Evolutionary conservation across 805 yeast species (phyloP), one percentile per base, ranked within the genome.

Genomic region (Wickerhamiella musiphila): DNA sequence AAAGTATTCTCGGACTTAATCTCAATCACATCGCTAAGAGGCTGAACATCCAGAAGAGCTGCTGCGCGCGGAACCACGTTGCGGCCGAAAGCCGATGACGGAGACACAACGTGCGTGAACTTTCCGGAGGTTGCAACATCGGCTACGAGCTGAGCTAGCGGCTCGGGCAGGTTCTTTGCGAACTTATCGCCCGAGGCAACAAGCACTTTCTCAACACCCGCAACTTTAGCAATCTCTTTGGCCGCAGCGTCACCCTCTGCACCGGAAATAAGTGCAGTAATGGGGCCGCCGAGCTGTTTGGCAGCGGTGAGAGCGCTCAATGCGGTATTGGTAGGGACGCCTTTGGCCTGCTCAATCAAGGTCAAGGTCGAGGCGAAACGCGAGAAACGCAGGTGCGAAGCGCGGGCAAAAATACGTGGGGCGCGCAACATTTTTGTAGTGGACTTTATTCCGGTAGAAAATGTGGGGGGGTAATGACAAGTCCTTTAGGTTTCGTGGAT

Each of bases 31-130:
- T 86, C 96, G 18, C 86, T 71, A 31, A 90, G 58, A 18, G 94
- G 95, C 58, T 86, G 95, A 15, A 69, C 66, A 48, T 86, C 93
- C 31, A 86, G 58, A 35, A 77, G 48, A 1, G 94, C 94, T 21
- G 81, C 93, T 15, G 78, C 64, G 42, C 96, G 66, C 24, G 98
- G 96, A 29, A 90, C 58, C 20, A 84, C 58, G 38, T 76, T 76
- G 54, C 84, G 83, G 31, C 95, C 94, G 15, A 75, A 74, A 1
- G 93, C 71, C n/a, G 92, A 73, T 24, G 86, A 78, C 4, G 93
- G 70, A 9, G 76, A 70, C 13, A 86, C 58, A 36, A 90, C 73
- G 52, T 83, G 92, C 11, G 78, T 68, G 55, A 61, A 66, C 18
- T 58, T 65, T 16, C 48, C 54, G 26, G 38, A 33, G 41, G 60